Evolutionary conservation across 139 green algal genomes (phyloP), one percentile per base, ranked within the genome.

Genomic region (Raphidocelis subcapitata): DNA sequence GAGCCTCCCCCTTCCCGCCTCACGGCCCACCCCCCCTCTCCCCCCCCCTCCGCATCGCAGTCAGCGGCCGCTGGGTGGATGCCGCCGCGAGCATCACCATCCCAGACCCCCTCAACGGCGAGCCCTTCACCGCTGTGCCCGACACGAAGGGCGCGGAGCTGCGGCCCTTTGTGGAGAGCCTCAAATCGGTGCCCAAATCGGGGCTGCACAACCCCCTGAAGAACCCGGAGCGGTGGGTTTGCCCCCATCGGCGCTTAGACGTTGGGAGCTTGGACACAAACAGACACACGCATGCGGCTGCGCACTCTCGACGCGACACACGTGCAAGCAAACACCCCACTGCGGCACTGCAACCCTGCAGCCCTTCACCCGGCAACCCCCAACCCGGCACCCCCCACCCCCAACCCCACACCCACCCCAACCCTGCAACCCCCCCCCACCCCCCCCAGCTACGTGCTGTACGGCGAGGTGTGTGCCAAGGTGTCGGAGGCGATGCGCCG

Each of bases 181-280:
- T 98, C 69, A 71, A 77, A 10, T 29, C 78, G 0, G 84, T 90
- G 26, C 87, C 92, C 62, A 98, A 98, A 79, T 84, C 79, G 21
- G 94, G 94, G 4, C 67, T 95, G 67, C 94, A 98, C 85, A 98
- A 98, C 82, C 93, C 94, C 0, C 73, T 96, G 59, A 98, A 98
- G 69, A 91, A 93, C 41, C 92, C 92, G 10, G 90, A 97, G 32
- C 81, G 91, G 88, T 92, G 62, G 18, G 57, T n/a, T n/a, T n/a
- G n/a, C n/a, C n/a, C n/a, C n/a, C n/a, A n/a, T n/a, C n/a, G n/a
- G n/a, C n/a, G n/a, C n/a, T n/a, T n/a, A n/a, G n/a, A n/a, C n/a
- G n/a, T n/a, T n/a, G n/a, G n/a, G n/a, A n/a, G n/a, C n/a, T n/a
- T n/a, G n/a, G n/a, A n/a, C n/a, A n/a, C n/a, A n/a, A n/a, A n/a